Percentiles rank a stretch among this genome's conserved stretches.
phyloP scores from a whole-genome alignment of 2,329 filamentous ascomycete species.

The Ophiosphaerella korrae region DNA sequence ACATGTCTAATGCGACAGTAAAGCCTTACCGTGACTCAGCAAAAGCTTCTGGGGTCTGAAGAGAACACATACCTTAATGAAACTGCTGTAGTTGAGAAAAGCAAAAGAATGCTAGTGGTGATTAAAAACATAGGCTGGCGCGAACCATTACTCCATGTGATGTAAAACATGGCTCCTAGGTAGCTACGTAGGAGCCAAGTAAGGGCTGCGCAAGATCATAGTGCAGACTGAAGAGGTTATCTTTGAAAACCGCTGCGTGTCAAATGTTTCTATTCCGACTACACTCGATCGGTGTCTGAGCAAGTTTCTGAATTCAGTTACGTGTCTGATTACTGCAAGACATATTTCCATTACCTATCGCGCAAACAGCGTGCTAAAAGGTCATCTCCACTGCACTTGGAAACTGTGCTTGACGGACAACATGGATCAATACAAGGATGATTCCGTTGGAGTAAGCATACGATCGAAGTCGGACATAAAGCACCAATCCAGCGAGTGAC shows the following conservation, averaged over 20 bases:
- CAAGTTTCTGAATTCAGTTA: too few relatives aligned
- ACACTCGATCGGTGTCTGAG: not conserved
- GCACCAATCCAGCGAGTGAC: too few relatives aligned
- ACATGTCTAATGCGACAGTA: constrained; percentile 16
- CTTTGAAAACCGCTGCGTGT: not conserved
- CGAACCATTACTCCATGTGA: constrained; percentile 20
- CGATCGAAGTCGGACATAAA: too few relatives aligned
- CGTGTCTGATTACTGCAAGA: too few relatives aligned
- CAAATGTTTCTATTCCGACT: not conserved
- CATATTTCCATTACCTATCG: too few relatives aligned
- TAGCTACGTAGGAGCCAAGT: not conserved
- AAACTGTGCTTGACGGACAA: too few relatives aligned
- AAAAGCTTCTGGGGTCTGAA: not conserved
- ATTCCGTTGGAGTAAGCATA: too few relatives aligned
- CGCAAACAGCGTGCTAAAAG: too few relatives aligned
- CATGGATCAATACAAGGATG: too few relatives aligned
- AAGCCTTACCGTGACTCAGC: constrained; percentile 2
- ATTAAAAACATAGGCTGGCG: constrained; percentile 27
- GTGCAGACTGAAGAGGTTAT: not conserved
- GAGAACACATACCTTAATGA: not conserved
- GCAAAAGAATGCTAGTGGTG: constrained; percentile 13
- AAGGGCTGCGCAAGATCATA: not conserved
- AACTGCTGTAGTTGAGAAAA: constrained; percentile 14
- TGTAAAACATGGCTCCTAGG: constrained; percentile 7
- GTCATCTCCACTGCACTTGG: too few relatives aligned